Conservation (phyloP, 2,329 filamentous ascomycete species). For the Aspergillus tubingensis region DNA sequence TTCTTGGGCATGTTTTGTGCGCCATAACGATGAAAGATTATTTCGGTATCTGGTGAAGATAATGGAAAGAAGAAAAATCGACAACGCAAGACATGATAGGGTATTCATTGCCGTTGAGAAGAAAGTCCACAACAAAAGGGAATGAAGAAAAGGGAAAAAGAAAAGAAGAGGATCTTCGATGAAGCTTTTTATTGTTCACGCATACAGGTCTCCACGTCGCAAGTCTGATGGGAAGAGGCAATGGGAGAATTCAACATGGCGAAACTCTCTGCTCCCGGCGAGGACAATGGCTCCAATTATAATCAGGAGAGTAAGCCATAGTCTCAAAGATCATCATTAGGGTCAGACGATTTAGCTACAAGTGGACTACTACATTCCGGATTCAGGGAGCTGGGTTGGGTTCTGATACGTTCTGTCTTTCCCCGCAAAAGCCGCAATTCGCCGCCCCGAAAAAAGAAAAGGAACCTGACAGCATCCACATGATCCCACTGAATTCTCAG, state of each 20-base stretch:
- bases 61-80: constrained; percentile 33
- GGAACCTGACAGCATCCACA: constrained; percentile 29
- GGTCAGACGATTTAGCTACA: constrained; percentile 30
- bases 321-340: constrained; percentile 22
- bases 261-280: constrained; percentile 15
- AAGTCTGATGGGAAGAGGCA: constrained; percentile 14
- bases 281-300: constrained; percentile 26
- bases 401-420: constrained; percentile 30
- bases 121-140: constrained; percentile 7
- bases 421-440: constrained; percentile 34
- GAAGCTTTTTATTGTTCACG: constrained; percentile 15
- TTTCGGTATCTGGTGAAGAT: constrained; percentile 31
- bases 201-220: constrained; percentile 20
- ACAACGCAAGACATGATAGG: constrained; percentile 32
- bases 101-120: constrained; percentile 33
- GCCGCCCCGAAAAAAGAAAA: constrained; percentile 27
- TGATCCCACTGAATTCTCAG: constrained; percentile 27
- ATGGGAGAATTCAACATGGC: constrained; percentile 19
- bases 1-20: constrained; percentile 10
- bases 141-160: constrained; percentile 11
- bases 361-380: constrained; percentile 23
- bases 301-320: constrained; percentile 17
- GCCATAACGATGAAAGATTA: constrained; percentile 14
- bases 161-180: constrained; percentile 14
- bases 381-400: constrained; percentile 20